Evolutionary conservation across 345 rosid species (phyloP).

Genomic region (Boechera stricta): DNA sequence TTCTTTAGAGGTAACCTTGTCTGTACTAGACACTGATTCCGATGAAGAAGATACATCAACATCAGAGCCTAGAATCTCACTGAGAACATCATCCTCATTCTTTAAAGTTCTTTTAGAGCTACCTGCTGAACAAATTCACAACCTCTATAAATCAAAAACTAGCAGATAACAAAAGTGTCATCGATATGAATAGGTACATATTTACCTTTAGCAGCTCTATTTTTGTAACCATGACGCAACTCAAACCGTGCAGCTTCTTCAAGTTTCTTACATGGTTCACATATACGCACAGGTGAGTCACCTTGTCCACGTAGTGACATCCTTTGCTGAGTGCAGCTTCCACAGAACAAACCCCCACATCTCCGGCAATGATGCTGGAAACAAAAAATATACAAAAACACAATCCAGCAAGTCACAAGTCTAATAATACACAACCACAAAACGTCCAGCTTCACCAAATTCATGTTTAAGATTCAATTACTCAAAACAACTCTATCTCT

Average conservation of each 20-base stretch:
- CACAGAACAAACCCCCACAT: slow-evolving; percentile 94
- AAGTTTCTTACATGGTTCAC: slow-evolving; percentile 88
- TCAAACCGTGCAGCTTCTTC: slow-evolving; percentile 96
- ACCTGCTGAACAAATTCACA: slow-evolving; percentile 47
- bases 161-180: not conserved
- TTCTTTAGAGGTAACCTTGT: slow-evolving; percentile 41
- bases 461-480: not conserved
- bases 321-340: slow-evolving; percentile 71
- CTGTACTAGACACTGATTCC: slow-evolving; percentile 41
- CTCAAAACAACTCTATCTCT: not conserved
- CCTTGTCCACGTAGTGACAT: slow-evolving; percentile 93
- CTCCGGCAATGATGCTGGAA: slow-evolving; percentile 93
- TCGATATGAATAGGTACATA: not conserved
- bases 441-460: slow-evolving; percentile 16
- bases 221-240: slow-evolving; percentile 71
- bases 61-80: slow-evolving; percentile 71
- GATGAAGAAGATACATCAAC: slow-evolving; percentile 61
- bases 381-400: too few relatives aligned
- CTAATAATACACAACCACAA: not conserved
- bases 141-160: not conserved
- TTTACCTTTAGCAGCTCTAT: slow-evolving; percentile 64
- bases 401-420: not conserved
- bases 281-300: slow-evolving; percentile 84
- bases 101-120: slow-evolving; percentile 52
- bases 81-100: slow-evolving; percentile 71